Conservation (phyloP, 2,329 filamentous ascomycete genomes). For the Colletotrichum noveboracense region DNA sequence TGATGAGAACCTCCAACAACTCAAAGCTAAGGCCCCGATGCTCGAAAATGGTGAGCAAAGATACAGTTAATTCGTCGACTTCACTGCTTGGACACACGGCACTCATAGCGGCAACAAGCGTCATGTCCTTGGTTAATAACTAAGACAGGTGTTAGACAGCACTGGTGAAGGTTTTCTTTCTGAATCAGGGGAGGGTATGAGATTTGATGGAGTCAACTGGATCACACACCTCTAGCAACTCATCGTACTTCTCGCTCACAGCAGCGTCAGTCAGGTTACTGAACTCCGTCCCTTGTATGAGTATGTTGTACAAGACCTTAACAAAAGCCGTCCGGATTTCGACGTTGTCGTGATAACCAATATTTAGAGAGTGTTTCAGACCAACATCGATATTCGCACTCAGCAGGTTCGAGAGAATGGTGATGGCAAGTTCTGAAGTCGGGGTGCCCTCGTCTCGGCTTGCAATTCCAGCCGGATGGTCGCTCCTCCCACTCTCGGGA, state of each 20-base stretch:
- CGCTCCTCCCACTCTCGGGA: constrained; percentile 46
- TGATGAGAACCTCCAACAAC: constrained; percentile 69
- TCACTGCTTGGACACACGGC: constrained; percentile 71
- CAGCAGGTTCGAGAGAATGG: constrained; percentile 70
- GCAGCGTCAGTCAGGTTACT: constrained; percentile 71
- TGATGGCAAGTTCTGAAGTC: constrained; percentile 68
- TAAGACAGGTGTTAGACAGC: constrained; percentile 28
- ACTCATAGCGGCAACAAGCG: constrained; percentile 67
- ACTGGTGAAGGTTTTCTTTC: neutral
- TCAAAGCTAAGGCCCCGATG: constrained; percentile 67
- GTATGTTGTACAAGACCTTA: constrained; percentile 72
- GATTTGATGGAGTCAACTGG: neutral
- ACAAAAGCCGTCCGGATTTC: constrained; percentile 74
- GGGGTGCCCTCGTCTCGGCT: constrained; percentile 58
- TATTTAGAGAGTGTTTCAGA: constrained; percentile 71
- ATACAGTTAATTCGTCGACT: constrained; percentile 72
- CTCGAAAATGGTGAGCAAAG: constrained; percentile 73
- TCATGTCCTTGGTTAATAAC: constrained; percentile 67
- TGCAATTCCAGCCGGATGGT: constrained; percentile 33
- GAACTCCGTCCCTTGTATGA: constrained; percentile 75
- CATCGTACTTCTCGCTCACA: constrained; percentile 72
- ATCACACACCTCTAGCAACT: constrained; percentile 59
- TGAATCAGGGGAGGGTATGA: neutral
- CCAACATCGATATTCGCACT: constrained; percentile 76
- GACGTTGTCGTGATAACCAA: constrained; percentile 73